Evolutionary conservation across 257 asterid species (phyloP), one percentile per base, ranked within the genome.

Genomic region (Solanum infundibuliforme): DNA sequence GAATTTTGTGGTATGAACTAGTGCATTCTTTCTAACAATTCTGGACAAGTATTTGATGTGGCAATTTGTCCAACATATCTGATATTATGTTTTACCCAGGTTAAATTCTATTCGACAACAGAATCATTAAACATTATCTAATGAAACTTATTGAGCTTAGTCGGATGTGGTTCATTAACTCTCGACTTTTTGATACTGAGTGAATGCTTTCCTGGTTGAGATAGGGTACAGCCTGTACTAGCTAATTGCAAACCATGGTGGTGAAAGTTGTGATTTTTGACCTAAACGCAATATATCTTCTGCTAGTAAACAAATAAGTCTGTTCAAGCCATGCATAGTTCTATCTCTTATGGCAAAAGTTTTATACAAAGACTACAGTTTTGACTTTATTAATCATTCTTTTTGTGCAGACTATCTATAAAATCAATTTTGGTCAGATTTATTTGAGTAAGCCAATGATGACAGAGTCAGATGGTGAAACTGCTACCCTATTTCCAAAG

Each of bases 381-480:
- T 81, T 48, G 66, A 31, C 85, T 31, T 82, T 82, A 82, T 82
- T 82, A 35, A 48, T 82, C 21, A 82, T 82, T 82, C 69, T 74
- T 83, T 86, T 89, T 58, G 84, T 89, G 91, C 96, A 97, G 99
- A 97, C 98, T n/a, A 92, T 94, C 13, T 96, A 95, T 88, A 95
- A 96, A 93, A 97, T 97, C 75, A 91, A 93, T 88, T 97, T 97
- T 46, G 99, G 99, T 73, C 99, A 97, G 91, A 97, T 97, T 86
- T 96, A 97, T 86, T 93, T 97, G 88, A 97, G 99, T 90, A 97
- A 97, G 88, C 99, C 99, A 14, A 97, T 97, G 99, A 95, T 97
- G 99, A 97, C 99, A 13, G 99, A 97, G 89, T 97, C 99, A 34
- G 99, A 97, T 90, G 99, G 99, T 89, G 99, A 97, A 90, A 97